These are phyloP conservation scores for Cryptococcus sp. DNA, from an alignment of 1,284 basidiomycete genomes.

Conservation along the genomic window DNA sequence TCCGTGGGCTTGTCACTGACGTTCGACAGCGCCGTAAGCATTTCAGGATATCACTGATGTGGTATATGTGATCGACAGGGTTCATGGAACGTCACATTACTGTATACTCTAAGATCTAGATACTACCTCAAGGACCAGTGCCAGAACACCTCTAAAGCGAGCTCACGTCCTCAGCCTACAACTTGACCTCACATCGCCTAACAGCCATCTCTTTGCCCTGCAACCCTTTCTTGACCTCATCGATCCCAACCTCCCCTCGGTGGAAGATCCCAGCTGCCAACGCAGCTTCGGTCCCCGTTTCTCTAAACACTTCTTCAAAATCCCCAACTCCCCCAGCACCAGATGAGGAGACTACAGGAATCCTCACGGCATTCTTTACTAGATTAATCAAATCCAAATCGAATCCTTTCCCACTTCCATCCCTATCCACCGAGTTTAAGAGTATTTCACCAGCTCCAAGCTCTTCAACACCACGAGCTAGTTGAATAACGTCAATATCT, in stretches of 20 bases:
- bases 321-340: slow-evolving; percentile 80
- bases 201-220: slow-evolving; percentile 52
- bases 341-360: slow-evolving; percentile 92
- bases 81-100: too few relatives aligned
- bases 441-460: slow-evolving; percentile 95
- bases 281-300: slow-evolving; percentile 82
- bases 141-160: too few relatives aligned
- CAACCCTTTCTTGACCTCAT: slow-evolving; percentile 64
- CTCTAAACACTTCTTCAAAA: slow-evolving; percentile 79
- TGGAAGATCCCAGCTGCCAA: slow-evolving; percentile 98
- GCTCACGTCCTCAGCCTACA: slow-evolving; percentile 7
- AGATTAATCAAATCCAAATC: slow-evolving; percentile 78
- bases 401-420: slow-evolving; percentile 90
- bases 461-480: slow-evolving; percentile 79
- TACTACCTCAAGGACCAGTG: too few relatives aligned
- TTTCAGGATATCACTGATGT: too few relatives aligned
- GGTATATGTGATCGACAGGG: too few relatives aligned
- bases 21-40: too few relatives aligned
- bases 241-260: slow-evolving; percentile 69
- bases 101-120: too few relatives aligned
- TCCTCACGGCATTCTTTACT: slow-evolving; percentile 70
- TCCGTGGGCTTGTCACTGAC: too few relatives aligned
- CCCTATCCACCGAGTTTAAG: slow-evolving; percentile 94
- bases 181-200: slow-evolving; percentile 14
- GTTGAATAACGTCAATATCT: slow-evolving; percentile 87